Conservation (phyloP, 768 basidiomycete species). For the Naematelia encephala region DNA sequence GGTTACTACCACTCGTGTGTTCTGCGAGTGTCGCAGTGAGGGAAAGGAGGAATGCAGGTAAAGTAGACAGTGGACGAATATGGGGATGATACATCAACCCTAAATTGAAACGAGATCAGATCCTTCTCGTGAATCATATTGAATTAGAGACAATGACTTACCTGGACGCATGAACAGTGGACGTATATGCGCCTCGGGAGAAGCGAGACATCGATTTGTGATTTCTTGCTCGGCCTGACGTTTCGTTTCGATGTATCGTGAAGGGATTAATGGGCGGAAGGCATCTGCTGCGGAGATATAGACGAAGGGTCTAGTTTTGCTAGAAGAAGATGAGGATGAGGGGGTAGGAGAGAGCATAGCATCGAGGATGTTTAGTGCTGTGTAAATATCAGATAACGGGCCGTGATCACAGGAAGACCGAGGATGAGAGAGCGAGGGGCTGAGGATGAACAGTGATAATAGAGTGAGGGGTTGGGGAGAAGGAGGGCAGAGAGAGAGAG, state of each 20-base stretch:
- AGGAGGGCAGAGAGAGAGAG: not conserved
- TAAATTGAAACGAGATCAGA: slow-evolving; percentile 43
- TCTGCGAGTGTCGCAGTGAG: slow-evolving; percentile 71
- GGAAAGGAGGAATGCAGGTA: slow-evolving; percentile 77
- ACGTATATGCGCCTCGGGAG: slow-evolving; percentile 53
- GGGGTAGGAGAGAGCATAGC: slow-evolving; percentile 56
- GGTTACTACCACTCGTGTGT: slow-evolving; percentile 49
- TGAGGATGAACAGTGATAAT: too few species aligned
- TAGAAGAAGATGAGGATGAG: slow-evolving; percentile 10
- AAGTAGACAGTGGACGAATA: slow-evolving; percentile 80
- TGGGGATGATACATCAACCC: slow-evolving; percentile 97
- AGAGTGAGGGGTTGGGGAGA: not conserved
- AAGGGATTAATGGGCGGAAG: slow-evolving; percentile 78
- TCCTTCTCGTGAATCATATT: too few species aligned
- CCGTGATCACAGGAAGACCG: not conserved
- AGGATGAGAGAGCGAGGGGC: too few species aligned
- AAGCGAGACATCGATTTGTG: slow-evolving; percentile 55
- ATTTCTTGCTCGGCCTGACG: slow-evolving; percentile 80
- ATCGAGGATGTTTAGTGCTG: slow-evolving; percentile 68
- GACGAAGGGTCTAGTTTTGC: slow-evolving; percentile 58
- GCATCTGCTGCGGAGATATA: slow-evolving; percentile 95
- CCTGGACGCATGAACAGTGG: slow-evolving; percentile 85
- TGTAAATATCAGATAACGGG: slow-evolving; percentile 5
- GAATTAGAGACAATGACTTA: slow-evolving; percentile 53
- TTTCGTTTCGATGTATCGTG: slow-evolving; percentile 89